These are phyloP conservation scores for Posidonia oceanica DNA, from an alignment of 116 monocot genomes.

Conservation along the genomic window DNA sequence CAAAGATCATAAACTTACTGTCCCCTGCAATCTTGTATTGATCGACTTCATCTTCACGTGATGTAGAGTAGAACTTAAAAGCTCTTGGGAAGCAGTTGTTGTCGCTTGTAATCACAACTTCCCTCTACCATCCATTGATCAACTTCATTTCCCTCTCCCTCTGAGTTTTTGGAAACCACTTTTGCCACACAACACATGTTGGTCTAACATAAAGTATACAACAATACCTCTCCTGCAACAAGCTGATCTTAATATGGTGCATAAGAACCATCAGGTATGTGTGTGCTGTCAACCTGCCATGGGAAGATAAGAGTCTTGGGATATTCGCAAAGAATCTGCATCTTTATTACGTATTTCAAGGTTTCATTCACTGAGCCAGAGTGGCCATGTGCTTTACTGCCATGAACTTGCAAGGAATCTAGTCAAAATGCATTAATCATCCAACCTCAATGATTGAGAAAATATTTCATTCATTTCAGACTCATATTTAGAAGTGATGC, in stretches of 20 bases:
- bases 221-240: background rate
- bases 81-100: background rate
- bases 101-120: background rate
- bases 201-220: background rate
- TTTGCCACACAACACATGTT: background rate
- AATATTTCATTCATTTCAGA: background rate
- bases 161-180: too few relatives aligned
- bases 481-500: background rate
- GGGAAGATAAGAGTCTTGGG: background rate
- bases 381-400: slow-evolving; percentile 1
- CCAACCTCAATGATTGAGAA: background rate
- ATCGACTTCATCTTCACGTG: background rate
- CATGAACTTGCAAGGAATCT: background rate
- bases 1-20: too few relatives aligned
- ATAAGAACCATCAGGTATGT: background rate
- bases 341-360: background rate
- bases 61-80: background rate
- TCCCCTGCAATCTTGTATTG: background rate
- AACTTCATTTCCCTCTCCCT: background rate
- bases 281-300: background rate
- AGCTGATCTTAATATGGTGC: background rate
- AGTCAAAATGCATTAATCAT: background rate
- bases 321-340: background rate
- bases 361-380: background rate
- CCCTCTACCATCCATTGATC: background rate